Base-by-base conservation (phyloP, 495 filamentous ascomycete genomes). In the Neurospora sp. region DNA sequence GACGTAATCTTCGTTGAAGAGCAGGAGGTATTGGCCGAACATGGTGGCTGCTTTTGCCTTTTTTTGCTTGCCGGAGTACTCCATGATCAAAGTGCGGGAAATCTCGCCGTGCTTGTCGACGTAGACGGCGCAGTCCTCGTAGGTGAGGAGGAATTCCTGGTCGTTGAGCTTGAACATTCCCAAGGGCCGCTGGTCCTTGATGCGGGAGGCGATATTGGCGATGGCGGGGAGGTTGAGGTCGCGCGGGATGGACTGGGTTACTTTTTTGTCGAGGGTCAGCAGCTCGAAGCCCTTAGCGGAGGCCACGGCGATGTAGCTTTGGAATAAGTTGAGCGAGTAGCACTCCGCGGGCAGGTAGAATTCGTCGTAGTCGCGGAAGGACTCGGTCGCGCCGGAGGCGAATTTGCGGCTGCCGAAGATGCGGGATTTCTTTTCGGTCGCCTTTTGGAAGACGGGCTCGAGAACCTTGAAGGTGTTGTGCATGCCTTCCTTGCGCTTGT, bases 271-370 rank as follows among this genome's bases (percentile, higher is more conserved):
- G 37, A 99, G 88, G 7, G 93, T 97, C 79, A 99, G 88, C 43
- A 98, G 92, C 81, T 99, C 96, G 76, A 99, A 93, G n/a, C 96
- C 95, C 72, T 92, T 92, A 34, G 92, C 88, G 4, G 96, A 98
- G 28, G 93, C 90, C 48, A 99, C 93, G 36, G 96, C 93, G 37
- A 99, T 92, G 71, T 92, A 94, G 1, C 89, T 91, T 81, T 97
- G 93, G 88, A 98, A 98, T 69, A 99, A 89, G 83, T 98, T 97
- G 78, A 99, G 92, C 36, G 92, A 91, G 81, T 92, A 97, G 79
- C 93, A 96, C 79, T 99, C 96, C n/a, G 93, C 90, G 8, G 96
- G 95, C 76, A 99, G 95, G 83, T 98, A 99, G 82, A 99, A 99
- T 71, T 98, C 95, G 83, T 97, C 96, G 78, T 93, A 99, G 77